Evolutionary conservation across 768 basidiomycete genomes (phyloP), one percentile per base, ranked within the genome.

Genomic region (Russula abietina): DNA sequence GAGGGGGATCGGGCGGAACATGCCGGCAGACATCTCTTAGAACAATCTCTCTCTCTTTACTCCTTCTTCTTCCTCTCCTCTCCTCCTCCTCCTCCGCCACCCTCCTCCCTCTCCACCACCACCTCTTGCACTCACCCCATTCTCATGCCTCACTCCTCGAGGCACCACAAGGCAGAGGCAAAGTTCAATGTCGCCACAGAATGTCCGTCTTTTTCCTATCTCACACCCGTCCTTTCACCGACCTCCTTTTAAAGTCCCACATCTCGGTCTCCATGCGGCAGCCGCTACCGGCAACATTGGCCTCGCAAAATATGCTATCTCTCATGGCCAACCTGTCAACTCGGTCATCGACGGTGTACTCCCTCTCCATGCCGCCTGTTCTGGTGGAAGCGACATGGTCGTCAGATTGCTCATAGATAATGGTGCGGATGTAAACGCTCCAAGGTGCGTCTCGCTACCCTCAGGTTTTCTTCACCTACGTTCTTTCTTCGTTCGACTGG

Each of bases 401-500:
- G 93, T 98, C 45, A 83, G 85, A 69, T 80, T 95, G 66, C 77
- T 99, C 51, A 89, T 99, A 70, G 92, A 97, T 65, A 79, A 86
- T 61, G 96, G 97, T 24, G 97, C 97, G n/a, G 97, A 99, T 72
- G 96, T 98, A 33, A 98, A 98, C 75, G 94, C 94, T 4, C 88
- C 93, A 57, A 85, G 95, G 90, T 91, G 57, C 64, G 82, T 73
- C n/a, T 54, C 36, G 14, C n/a, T 51, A 12, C 11, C 58, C 6
- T 45, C 61, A 28, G 55, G 50, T 16, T 57, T 51, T 45, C 19
- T n/a, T 12, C 19, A 17, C 24, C 50, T 14, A 7, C 22, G 7
- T 45, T 10, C 30, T 26, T 41, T 28, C 17, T n/a, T 12, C 30
- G 22, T n/a, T 24, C 7, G 11, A 41, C 1, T 22, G 14, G 33